phyloP scores from a whole-genome alignment of 805 yeast species.

The Wickerhamiella spandovensis region DNA sequence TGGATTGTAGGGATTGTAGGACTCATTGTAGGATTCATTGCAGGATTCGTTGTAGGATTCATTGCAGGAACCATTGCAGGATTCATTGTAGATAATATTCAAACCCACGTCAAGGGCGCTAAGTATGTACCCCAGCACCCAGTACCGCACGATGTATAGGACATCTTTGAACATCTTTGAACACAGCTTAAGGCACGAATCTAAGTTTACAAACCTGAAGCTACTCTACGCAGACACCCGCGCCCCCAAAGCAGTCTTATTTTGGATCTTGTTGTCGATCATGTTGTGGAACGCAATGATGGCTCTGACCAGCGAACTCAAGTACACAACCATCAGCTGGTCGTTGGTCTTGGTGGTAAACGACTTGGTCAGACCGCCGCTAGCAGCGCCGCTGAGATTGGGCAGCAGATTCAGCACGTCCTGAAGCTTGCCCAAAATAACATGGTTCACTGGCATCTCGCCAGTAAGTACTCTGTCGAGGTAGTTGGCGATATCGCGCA shows the following conservation, averaged over 20 bases:
- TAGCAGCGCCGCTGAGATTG: slow-evolving; percentile 36
- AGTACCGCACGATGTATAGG: too few species aligned
- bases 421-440: slow-evolving; percentile 81
- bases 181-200: too few species aligned
- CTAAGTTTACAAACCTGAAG: too few species aligned
- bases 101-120: too few species aligned
- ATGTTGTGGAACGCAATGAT: slow-evolving; percentile 93
- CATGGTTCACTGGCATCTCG: slow-evolving; percentile 76
- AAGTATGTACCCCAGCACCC: too few species aligned
- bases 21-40: too few species aligned
- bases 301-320: slow-evolving; percentile 80
- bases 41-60: too few species aligned
- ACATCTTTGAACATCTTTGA: too few species aligned
- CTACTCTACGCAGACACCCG: not conserved
- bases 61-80: too few species aligned
- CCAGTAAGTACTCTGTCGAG: slow-evolving; percentile 59
- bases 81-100: too few species aligned
- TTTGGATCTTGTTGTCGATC: slow-evolving; percentile 88
- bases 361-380: slow-evolving; percentile 44
- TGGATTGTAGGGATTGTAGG: too few species aligned
- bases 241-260: slow-evolving; percentile 27
- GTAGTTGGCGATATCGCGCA: slow-evolving; percentile 65
- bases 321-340: slow-evolving; percentile 86
- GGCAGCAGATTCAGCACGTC: slow-evolving; percentile 91
- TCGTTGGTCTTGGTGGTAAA: slow-evolving; percentile 90